Conservation (phyloP, 2,329 filamentous ascomycete species). For the Teratosphaeria viscida region DNA sequence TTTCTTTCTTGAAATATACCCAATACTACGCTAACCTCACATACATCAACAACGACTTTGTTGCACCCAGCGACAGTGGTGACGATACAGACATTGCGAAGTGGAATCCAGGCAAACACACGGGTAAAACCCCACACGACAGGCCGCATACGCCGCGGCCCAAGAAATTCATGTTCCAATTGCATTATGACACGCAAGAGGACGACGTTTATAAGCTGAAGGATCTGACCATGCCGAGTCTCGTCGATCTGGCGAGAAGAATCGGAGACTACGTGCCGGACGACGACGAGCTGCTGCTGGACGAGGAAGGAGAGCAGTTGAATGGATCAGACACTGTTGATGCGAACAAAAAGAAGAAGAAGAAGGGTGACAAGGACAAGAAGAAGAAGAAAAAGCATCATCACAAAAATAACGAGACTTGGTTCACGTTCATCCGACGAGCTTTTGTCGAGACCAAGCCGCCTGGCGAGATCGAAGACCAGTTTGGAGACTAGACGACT, state of each 20-base stretch:
- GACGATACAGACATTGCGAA: slow-evolving; percentile 24
- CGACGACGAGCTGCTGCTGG: slow-evolving; percentile 10
- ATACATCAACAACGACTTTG: slow-evolving; percentile 64
- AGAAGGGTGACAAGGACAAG: slow-evolving; percentile 20
- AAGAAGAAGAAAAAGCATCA: slow-evolving; percentile 40
- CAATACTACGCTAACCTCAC: slow-evolving; percentile 97
- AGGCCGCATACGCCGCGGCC: slow-evolving; percentile 46
- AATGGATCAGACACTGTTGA: slow-evolving; percentile 11
- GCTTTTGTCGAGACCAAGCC: slow-evolving; percentile 70
- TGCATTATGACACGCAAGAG: slow-evolving; percentile 77
- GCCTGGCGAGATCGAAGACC: slow-evolving; percentile 50
- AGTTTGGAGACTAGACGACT: slow-evolving; percentile 17
- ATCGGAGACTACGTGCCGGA: slow-evolving; percentile 51
- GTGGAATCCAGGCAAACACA: slow-evolving; percentile 57
- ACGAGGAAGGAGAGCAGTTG: slow-evolving; percentile 15
- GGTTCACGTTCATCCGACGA: slow-evolving; percentile 65
- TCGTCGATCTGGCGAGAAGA: slow-evolving; percentile 65
- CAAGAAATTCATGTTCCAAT: slow-evolving; percentile 59
- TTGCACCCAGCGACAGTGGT: slow-evolving; percentile 15
- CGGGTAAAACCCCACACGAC: slow-evolving; percentile 44
- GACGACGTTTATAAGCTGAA: slow-evolving; percentile 64
- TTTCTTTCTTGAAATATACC: slow-evolving; percentile 69
- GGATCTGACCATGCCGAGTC: slow-evolving; percentile 77
- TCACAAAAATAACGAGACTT: slow-evolving; percentile 52
- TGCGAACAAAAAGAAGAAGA: slow-evolving; percentile 19